Evolutionary conservation across 2,329 filamentous ascomycete genomes (phyloP).

Genomic region (Chaetomium olivaceum): DNA sequence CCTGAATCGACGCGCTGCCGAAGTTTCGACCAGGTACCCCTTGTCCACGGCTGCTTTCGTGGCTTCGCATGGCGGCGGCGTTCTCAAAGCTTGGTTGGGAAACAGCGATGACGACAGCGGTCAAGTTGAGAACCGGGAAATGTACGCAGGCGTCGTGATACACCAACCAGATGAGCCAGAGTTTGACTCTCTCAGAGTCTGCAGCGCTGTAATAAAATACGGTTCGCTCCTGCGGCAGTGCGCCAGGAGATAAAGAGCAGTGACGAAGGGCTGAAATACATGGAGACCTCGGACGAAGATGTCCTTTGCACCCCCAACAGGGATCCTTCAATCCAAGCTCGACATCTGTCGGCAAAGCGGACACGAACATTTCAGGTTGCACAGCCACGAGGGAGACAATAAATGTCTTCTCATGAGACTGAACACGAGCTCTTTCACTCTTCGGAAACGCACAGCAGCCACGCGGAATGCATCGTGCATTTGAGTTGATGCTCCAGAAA

Average conservation of each 20-base stretch:
- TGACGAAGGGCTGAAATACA: background rate
- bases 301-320: background rate
- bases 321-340: background rate
- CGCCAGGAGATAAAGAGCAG: background rate
- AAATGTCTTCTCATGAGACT: background rate
- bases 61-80: conserved; percentile 6
- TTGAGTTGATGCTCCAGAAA: background rate
- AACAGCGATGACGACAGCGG: conserved; percentile 15
- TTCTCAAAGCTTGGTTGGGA: conserved; percentile 10
- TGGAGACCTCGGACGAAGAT: background rate
- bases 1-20: conserved; percentile 23
- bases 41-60: conserved; percentile 15
- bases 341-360: background rate
- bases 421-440: background rate
- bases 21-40: conserved; percentile 25
- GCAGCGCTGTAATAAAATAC: too few species aligned
- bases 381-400: conserved; percentile 8
- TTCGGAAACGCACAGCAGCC: background rate
- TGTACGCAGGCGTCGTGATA: too few species aligned
- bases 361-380: background rate
- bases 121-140: conserved; percentile 5
- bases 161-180: background rate
- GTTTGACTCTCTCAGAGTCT: too few species aligned
- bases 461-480: background rate
- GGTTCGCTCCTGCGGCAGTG: too few species aligned